Percentiles rank a stretch among this genome's conserved stretches.
phyloP scores from a whole-genome alignment of 352 stramenopile species.

The Phytophthora megakarya region DNA sequence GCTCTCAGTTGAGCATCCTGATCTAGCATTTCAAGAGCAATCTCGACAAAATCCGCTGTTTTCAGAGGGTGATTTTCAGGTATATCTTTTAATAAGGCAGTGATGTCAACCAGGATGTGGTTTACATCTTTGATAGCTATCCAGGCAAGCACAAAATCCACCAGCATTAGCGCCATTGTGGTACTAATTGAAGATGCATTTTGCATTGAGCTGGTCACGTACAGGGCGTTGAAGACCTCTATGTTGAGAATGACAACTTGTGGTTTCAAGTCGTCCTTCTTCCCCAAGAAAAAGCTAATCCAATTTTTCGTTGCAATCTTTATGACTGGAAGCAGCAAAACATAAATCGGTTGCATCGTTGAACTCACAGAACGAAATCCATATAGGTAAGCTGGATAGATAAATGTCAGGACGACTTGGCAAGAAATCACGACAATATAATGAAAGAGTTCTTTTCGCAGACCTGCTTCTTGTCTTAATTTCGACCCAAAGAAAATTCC shows the following conservation, averaged over 20 bases:
- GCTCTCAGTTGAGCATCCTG: conserved; percentile 12
- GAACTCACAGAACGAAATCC: conserved; percentile 35
- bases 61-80: conserved; percentile 16
- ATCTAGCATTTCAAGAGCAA: conserved; percentile 25
- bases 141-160: conserved; percentile 45
- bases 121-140: conserved; percentile 40
- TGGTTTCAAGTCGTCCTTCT: conserved; percentile 41
- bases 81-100: conserved; percentile 10
- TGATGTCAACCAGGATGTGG: conserved; percentile 17
- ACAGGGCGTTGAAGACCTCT: conserved; percentile 62
- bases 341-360: conserved; percentile 30
- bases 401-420: conserved; percentile 46
- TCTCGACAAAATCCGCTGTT: conserved; percentile 19
- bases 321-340: conserved; percentile 41
- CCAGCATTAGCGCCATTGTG: conserved; percentile 28
- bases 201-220: conserved; percentile 50
- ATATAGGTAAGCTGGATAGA: conserved; percentile 62
- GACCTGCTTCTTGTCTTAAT: conserved; percentile 21
- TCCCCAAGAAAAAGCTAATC: conserved; percentile 33
- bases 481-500: conserved; percentile 28
- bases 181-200: conserved; percentile 40
- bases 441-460: conserved; percentile 24
- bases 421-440: conserved; percentile 38
- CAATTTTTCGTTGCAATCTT: conserved; percentile 49
- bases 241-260: conserved; percentile 61